Evolutionary conservation across 768 basidiomycete genomes (phyloP), one percentile per base, ranked within the genome.

Genomic region (Trametes villosa): DNA sequence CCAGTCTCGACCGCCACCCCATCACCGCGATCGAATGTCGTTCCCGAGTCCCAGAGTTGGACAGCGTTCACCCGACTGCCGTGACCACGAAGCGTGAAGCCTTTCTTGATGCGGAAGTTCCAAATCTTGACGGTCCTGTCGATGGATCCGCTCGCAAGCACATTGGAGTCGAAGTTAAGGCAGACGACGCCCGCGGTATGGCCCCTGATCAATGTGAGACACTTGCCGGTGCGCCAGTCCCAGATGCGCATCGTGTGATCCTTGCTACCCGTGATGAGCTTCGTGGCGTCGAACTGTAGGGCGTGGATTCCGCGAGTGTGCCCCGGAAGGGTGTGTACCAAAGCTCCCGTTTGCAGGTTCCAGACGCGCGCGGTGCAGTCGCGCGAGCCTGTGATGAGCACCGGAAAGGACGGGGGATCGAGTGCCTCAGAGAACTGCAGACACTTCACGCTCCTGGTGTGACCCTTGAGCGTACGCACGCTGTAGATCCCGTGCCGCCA

Each of bases 381-480:
- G 75, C 97, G 98, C 2, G 95, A 97, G 27, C 97, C 97, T 2
- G 97, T 96, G 79, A 99, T 95, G 54, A 99, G 87, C 63, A 99
- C 86, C 7, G 96, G 95, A 69, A 95, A 97, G 9, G 86, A 79
- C 9, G 93, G 91, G 72, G 94, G 88, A 1, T 83, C 77, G 11
- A 96, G 79, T 5, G 86, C 87, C 72, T 97, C 96, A 71, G 82
- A 88, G 72, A 95, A 96, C 70, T 99, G 97, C 4, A 99, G 83
- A 72, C 96, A 98, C 91, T 98, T 96, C 68, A 99, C 86, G 62
- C 95, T 93, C 68, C 98, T 93, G 8, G 92, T 89, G 75, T 99
- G 97, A 6, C 97, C 97, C 67, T 90, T 88, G 56, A 98, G 80
- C 0, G 88, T 92, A 45, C 89, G 89, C 36, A 90, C 89, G 5